Percentiles rank a stretch among this genome's conserved stretches.
Conservation (phyloP, 2,329 filamentous ascomycete genomes). For the Phoma sp. region DNA sequence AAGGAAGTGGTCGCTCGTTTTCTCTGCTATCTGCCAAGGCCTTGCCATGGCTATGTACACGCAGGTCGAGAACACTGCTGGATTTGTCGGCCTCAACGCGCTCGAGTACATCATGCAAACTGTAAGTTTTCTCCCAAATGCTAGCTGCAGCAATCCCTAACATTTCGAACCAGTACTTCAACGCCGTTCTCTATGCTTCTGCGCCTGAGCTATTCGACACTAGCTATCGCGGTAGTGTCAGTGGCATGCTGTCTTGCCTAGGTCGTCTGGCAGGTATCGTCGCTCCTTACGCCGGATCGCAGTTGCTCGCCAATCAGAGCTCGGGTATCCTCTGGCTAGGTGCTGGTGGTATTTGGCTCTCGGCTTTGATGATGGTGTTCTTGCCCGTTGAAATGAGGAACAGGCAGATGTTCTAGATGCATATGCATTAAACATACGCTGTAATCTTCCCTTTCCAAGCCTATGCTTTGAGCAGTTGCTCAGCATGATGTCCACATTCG, state of each 20-base stretch:
- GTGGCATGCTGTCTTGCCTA: slow-evolving; percentile 39
- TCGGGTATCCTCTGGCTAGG: slow-evolving; percentile 40
- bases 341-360: slow-evolving; percentile 40
- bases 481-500: slow-evolving; percentile 11
- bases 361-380: slow-evolving; percentile 37
- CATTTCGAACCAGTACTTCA: slow-evolving; percentile 28
- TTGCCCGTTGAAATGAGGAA: slow-evolving; percentile 40
- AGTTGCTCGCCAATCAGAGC: slow-evolving; percentile 27
- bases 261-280: slow-evolving; percentile 39
- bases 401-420: slow-evolving; percentile 38
- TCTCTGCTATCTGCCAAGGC: slow-evolving; percentile 37
- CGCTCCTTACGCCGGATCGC: slow-evolving; percentile 37
- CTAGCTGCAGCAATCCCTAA: background rate
- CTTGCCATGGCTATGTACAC: slow-evolving; percentile 42
- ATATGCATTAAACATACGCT: background rate
- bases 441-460: background rate
- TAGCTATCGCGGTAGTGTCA: slow-evolving; percentile 37
- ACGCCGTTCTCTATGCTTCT: slow-evolving; percentile 39
- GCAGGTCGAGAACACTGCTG: slow-evolving; percentile 33
- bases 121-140: slow-evolving; percentile 11
- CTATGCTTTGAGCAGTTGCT: slow-evolving; percentile 5
- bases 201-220: slow-evolving; percentile 40
- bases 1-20: slow-evolving; percentile 38
- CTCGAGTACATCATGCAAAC: slow-evolving; percentile 45
- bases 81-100: slow-evolving; percentile 37